Base-by-base conservation (phyloP, 306 rosid species). In the Astragalus membranaceus region DNA sequence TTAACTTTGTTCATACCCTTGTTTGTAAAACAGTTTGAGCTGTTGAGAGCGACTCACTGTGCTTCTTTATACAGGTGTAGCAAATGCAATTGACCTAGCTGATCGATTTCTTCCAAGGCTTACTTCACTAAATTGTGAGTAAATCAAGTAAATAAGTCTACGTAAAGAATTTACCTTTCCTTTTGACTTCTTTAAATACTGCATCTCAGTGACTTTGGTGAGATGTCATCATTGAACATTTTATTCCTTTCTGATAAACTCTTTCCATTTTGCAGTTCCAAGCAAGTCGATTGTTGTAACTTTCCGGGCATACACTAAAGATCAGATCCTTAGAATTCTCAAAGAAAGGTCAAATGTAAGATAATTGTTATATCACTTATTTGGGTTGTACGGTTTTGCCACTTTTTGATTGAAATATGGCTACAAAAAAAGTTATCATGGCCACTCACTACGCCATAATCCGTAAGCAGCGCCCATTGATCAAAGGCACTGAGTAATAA, bases 271-370 rank as follows among this genome's bases (percentile, higher is more conserved):
- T 52, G 62, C 46, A 75, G 56, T 66, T 75, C 32, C 30, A 94
- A 97, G 97, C 83, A 90, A 88, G 78, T 96, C 98, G 42, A 46
- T 29, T 33, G 90, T 90, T 37, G 79, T 94, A 78, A 87, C 93
- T 64, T 94, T 84, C 30, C 75, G 83, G 59, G 95, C 98, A 4
- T 94, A 94, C 82, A 72, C 89, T 29, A 84, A 77, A 76, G 97
- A 88, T 72, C 98, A 94, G 80, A 88, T 94, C 47, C 81, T 90
- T 23, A 77, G 75, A 83, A 94, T 94, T 83, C 95, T 94, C 8
- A 81, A 84, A 59, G 91, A 94, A 76, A 88, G 97, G 57, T 79
- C 90, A 72, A 52, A 14, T 43, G 98, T 91, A 81, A 81, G 94
- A 66, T 57, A 30, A 44, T 48, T 76, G 70, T 51, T 50, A 15